Base-by-base conservation (phyloP, 2,329 filamentous ascomycete species). In the Colletotrichum somersetense region DNA sequence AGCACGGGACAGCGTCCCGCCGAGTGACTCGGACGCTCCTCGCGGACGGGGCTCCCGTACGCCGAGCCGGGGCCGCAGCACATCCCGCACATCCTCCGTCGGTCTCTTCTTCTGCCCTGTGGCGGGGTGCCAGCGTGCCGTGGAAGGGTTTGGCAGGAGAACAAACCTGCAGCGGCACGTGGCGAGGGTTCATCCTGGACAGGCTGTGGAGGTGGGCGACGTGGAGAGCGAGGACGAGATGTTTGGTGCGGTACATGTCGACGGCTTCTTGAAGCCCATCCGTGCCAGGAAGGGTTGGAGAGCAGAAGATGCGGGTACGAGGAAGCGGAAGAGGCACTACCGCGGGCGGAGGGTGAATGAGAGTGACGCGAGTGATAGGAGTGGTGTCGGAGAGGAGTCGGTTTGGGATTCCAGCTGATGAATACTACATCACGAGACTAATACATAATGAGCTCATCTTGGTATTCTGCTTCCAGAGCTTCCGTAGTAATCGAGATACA, bases 221-320 rank as follows among this genome's bases (percentile, higher is more conserved):
- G 56, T 78, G 42, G 81, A 82, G 26, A 83, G 85, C 71, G 87
- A 84, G 76, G 87, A 86, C 68, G 88, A 90, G 76, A 86, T 89
- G 76, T 75, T 85, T 11, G 91, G 91, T 0, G 91, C 85, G 0
- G 89, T 93, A 26, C 91, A 93, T 75, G 86, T 89, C 1, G 91
- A 94, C 78, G 89, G 91, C 0, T 94, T 92, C 76, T 75, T 94
- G 75, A 83, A 84, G 77, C 86, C 87, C 5, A 85, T 93, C 64
- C 81, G 83, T 69, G 79, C 83, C 0, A 81, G 84, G 8, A 80
- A 77, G 55, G 87, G 87, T 0, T 89, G 87, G 87, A 56, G 71
- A 20, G 71, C 67, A 2, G 71, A 73, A 44, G 71, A 73, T 7
- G 46, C 57, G 42, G 62, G 62, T 5, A 30, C n/a, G 40, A 73